Percentiles rank a stretch among this genome's conserved stretches.
phyloP scores from a whole-genome alignment of 352 stramenopile genomes.

The Phytopythium kandeliae region DNA sequence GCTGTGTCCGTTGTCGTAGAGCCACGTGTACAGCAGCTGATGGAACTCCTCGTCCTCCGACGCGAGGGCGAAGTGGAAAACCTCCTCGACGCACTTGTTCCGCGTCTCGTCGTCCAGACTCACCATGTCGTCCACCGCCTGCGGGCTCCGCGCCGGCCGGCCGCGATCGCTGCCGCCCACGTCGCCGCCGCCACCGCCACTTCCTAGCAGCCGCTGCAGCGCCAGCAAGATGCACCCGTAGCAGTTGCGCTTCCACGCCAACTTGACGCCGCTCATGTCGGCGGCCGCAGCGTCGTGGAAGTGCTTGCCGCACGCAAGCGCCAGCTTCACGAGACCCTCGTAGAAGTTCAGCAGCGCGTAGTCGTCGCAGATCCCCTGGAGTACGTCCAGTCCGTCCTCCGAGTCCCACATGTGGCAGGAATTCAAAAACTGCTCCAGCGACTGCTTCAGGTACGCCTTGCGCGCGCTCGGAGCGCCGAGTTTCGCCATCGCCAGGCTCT shows the following conservation, averaged over 20 bases:
- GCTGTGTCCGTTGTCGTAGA: slow-evolving; percentile 66
- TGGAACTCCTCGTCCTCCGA: slow-evolving; percentile 75
- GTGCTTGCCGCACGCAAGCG: slow-evolving; percentile 72
- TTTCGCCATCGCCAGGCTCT: slow-evolving; percentile 75
- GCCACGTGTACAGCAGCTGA: slow-evolving; percentile 74
- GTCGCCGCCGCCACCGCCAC: slow-evolving; percentile 14
- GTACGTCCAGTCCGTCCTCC: slow-evolving; percentile 64
- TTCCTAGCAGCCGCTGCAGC: slow-evolving; percentile 52
- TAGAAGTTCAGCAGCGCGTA: slow-evolving; percentile 78
- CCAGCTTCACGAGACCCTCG: slow-evolving; percentile 82
- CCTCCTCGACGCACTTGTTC: slow-evolving; percentile 57
- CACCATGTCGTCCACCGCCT: slow-evolving; percentile 74
- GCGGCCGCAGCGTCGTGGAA: slow-evolving; percentile 64
- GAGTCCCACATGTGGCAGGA: slow-evolving; percentile 86
- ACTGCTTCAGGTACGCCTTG: slow-evolving; percentile 58
- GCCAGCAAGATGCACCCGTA: slow-evolving; percentile 71
- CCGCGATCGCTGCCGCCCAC: slow-evolving; percentile 8
- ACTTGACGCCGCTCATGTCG: slow-evolving; percentile 59
- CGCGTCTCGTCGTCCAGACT: slow-evolving; percentile 61
- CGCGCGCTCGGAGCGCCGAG: slow-evolving; percentile 54
- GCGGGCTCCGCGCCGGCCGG: slow-evolving; percentile 34
- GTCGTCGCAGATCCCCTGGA: slow-evolving; percentile 77
- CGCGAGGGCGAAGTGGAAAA: slow-evolving; percentile 71
- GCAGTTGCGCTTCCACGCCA: slow-evolving; percentile 67
- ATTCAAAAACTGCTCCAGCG: slow-evolving; percentile 72